phyloP scores from a whole-genome alignment of 495 filamentous ascomycete genomes.

The Podospora sp. region DNA sequence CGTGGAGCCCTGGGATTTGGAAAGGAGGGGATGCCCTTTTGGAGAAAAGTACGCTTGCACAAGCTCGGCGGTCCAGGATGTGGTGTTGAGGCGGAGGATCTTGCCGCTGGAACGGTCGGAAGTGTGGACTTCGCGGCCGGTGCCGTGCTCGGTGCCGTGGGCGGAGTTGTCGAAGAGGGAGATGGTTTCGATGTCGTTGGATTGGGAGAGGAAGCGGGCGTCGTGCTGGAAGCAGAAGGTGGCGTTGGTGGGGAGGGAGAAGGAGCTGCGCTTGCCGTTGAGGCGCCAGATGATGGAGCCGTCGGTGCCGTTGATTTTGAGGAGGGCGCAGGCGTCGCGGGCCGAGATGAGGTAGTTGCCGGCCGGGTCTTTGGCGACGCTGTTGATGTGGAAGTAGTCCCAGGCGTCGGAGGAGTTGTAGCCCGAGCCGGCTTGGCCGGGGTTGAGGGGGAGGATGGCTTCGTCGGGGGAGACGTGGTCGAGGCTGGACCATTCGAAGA shows the following conservation, averaged over 20 bases:
- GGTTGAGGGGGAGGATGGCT: constrained; percentile 54
- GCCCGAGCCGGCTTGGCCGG: constrained; percentile 56
- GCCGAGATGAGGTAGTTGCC: constrained; percentile 64
- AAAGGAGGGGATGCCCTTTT: constrained; percentile 45
- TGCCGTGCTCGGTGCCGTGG: constrained; percentile 42
- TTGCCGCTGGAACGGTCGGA: constrained; percentile 54
- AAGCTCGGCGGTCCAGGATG: constrained; percentile 52
- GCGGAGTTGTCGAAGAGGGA: constrained; percentile 43
- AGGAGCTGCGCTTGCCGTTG: constrained; percentile 53
- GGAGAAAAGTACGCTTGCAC: constrained; percentile 42
- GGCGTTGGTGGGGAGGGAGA: constrained; percentile 29
- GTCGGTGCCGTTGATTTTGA: constrained; percentile 61
- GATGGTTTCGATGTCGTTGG: constrained; percentile 44
- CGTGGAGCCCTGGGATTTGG: constrained; percentile 63
- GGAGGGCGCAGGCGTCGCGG: constrained; percentile 59
- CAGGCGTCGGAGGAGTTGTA: constrained; percentile 52
- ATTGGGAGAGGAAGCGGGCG: constrained; percentile 57
- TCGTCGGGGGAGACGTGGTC: constrained; percentile 48
- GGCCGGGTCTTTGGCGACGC: constrained; percentile 58
- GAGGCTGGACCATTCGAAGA: constrained; percentile 46
- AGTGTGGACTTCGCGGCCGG: constrained; percentile 40
- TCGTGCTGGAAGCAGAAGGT: constrained; percentile 67
- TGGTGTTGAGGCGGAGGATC: constrained; percentile 59
- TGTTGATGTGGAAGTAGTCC: constrained; percentile 70
- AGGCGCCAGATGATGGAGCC: constrained; percentile 62